Evolutionary conservation across 495 filamentous ascomycete species (phyloP).

Genomic region (Diplogelasinospora grovesii): DNA sequence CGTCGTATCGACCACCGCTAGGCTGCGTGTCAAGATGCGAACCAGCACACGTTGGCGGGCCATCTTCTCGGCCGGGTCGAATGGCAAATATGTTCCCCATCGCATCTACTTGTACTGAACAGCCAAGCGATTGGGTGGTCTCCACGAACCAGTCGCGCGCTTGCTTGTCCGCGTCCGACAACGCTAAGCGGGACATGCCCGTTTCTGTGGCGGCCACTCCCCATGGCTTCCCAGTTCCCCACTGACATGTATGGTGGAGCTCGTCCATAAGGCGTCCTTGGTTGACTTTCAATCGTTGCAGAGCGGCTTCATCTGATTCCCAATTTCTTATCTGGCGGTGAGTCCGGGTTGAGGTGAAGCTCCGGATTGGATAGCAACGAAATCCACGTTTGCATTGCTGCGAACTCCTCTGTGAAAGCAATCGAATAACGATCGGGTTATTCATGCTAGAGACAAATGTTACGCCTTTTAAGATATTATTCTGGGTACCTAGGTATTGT

Average conservation of each 20-base stretch:
- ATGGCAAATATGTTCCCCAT: conserved; percentile 72
- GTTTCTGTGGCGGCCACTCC: conserved; percentile 33
- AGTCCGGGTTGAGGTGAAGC: no score
- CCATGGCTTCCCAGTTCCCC: conserved; percentile 9
- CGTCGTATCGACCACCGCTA: conserved; percentile 68
- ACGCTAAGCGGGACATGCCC: conserved; percentile 47
- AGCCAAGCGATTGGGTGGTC: conserved; percentile 57
- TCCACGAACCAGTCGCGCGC: conserved; percentile 72
- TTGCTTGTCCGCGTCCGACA: conserved; percentile 64
- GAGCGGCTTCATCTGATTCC: background rate
- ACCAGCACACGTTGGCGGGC: conserved; percentile 57
- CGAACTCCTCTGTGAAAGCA: no score
- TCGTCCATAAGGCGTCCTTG: conserved; percentile 52
- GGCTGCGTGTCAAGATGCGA: conserved; percentile 77
- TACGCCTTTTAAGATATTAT: no score
- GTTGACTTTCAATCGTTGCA: conserved; percentile 43
- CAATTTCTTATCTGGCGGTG: no score
- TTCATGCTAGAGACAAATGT: no score
- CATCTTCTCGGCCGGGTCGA: conserved; percentile 43
- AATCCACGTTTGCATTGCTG: no score
- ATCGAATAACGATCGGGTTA: no score
- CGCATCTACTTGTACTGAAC: conserved; percentile 39
- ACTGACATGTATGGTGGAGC: conserved; percentile 62
- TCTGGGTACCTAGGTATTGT: no score
- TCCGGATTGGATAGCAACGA: no score